These are phyloP conservation scores for Thozetella sp. DNA, from an alignment of 495 filamentous ascomycete species.

Conservation along the genomic window DNA sequence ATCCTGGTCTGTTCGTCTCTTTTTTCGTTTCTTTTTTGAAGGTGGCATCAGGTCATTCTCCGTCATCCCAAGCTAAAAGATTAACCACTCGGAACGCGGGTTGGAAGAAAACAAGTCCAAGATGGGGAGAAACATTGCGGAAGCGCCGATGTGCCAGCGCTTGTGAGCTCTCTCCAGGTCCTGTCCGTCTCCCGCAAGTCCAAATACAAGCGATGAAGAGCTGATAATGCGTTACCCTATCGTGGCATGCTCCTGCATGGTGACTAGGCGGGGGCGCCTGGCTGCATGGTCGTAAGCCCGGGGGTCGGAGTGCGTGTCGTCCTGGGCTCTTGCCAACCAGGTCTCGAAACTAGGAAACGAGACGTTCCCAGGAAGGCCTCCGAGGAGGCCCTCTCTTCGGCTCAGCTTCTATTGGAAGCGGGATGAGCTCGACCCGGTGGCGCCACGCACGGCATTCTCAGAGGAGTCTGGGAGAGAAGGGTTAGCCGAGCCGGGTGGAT, in stretches of 20 bases:
- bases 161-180: neutral
- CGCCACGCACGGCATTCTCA: constrained; percentile 25
- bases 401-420: constrained; percentile 27
- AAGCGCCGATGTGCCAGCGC: too few relatives aligned
- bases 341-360: too few relatives aligned
- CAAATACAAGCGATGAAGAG: too few relatives aligned
- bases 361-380: too few relatives aligned
- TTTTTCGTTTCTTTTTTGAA: constrained; percentile 17
- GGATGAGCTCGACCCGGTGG: constrained; percentile 17
- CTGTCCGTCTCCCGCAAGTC: constrained; percentile 1
- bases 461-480: constrained; percentile 26
- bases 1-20: constrained; percentile 23
- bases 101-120: constrained; percentile 4
- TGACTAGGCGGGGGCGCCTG: too few relatives aligned
- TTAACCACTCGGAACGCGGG: neutral
- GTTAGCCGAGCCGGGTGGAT: neutral
- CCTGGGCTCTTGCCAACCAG: too few relatives aligned
- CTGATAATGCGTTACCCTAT: too few relatives aligned
- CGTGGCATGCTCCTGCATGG: too few relatives aligned
- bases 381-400: too few relatives aligned
- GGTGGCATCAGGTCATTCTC: constrained; percentile 22
- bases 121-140: neutral
- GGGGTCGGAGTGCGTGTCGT: too few relatives aligned
- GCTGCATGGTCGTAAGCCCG: too few relatives aligned
- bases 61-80: constrained; percentile 19